These are phyloP conservation scores for Yamadazyma songkhlaensis DNA, from an alignment of 1,139 yeast species.

Conservation along the genomic window DNA sequence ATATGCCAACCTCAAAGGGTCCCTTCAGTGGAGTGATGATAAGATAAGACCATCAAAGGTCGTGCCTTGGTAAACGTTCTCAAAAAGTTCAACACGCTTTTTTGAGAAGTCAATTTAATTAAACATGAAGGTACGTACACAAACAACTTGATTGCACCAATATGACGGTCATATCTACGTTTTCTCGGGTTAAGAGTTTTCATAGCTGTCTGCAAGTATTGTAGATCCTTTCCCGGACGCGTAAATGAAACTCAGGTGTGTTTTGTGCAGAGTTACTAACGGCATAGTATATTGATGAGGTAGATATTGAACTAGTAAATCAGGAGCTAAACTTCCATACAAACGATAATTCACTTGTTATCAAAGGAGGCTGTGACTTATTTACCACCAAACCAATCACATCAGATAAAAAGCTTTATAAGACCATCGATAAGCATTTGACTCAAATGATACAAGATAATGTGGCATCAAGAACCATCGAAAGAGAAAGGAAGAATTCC, in stretches of 20 bases:
- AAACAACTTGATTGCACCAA: too few relatives aligned
- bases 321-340: conserved; percentile 86
- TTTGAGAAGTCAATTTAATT: conserved; percentile 3
- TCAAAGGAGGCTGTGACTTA: conserved; percentile 85
- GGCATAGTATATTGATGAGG: conserved; percentile 79
- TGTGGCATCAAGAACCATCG: conserved; percentile 41
- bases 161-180: too few relatives aligned
- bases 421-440: conserved; percentile 80
- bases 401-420: conserved; percentile 82
- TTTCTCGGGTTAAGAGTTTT: too few relatives aligned
- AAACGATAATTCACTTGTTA: conserved; percentile 74
- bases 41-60: conserved; percentile 37
- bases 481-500: conserved; percentile 40
- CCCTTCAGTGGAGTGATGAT: neutral
- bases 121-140: conserved; percentile 4
- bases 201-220: too few relatives aligned
- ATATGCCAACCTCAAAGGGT: conserved; percentile 7
- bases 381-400: conserved; percentile 94
- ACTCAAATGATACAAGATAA: conserved; percentile 63
- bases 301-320: conserved; percentile 84
- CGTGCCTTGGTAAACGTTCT: conserved; percentile 51
- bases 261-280: neutral
- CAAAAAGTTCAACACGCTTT: neutral
- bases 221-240: too few relatives aligned
- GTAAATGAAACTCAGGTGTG: neutral